phyloP scores from a whole-genome alignment of 2,329 filamentous ascomycete species.

The Pseudopithomyces maydicus region DNA sequence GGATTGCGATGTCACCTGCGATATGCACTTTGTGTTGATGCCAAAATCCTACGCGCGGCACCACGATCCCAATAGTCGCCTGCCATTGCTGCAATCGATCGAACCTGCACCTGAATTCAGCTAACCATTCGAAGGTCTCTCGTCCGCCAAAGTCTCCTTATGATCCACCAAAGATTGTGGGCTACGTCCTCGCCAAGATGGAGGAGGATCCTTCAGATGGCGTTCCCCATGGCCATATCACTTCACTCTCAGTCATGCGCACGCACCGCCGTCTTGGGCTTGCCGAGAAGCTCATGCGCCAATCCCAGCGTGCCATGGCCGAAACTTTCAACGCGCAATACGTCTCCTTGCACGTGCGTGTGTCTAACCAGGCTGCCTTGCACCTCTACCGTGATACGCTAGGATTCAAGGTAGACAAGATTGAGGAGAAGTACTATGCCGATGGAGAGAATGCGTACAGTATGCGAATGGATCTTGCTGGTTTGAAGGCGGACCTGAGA shows the following conservation, averaged over 20 bases:
- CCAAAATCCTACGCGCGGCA: not conserved
- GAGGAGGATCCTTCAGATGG: constrained; percentile 95
- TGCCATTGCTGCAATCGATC: too few species aligned
- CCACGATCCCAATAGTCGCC: too few species aligned
- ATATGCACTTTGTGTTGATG: not conserved
- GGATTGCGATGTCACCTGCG: not conserved
- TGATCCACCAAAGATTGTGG: constrained; percentile 95
- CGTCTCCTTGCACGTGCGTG: constrained; percentile 93
- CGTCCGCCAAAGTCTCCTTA: constrained; percentile 77
- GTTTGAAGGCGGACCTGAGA: constrained; percentile 60
- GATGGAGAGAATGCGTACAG: constrained; percentile 95
- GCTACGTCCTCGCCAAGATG: constrained; percentile 99
- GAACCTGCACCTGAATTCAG: not conserved
- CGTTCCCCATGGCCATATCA: constrained; percentile 94
- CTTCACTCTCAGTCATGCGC: constrained; percentile 91
- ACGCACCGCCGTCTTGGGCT: constrained; percentile 90
- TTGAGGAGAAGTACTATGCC: constrained; percentile 90
- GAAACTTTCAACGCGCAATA: constrained; percentile 91
- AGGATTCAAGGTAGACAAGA: constrained; percentile 85
- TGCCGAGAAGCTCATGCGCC: constrained; percentile 96
- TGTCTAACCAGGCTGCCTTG: constrained; percentile 89
- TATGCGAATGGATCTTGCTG: constrained; percentile 84
- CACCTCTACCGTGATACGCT: constrained; percentile 92
- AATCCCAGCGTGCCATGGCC: constrained; percentile 95
- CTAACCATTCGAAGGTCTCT: constrained; percentile 59